Evolutionary conservation across 345 rosid species (phyloP), one percentile per base, ranked within the genome.

Genomic region (Microcos paniculata): DNA sequence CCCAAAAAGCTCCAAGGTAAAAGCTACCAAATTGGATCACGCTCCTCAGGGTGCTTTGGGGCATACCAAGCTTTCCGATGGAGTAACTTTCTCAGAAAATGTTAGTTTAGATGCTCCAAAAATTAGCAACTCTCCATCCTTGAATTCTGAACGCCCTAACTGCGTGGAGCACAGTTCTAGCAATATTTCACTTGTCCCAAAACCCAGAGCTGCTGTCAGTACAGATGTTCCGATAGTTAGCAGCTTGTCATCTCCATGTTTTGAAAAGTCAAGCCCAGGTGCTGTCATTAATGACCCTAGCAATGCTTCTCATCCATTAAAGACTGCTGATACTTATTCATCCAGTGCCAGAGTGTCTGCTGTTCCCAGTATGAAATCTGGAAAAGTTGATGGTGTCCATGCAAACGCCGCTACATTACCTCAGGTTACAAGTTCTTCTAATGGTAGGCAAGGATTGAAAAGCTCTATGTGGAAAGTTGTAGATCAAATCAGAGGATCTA

Each of bases 401-500:
- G 77, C 65, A 51, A 80, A 62, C 77, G 75, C 81, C 71, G 75
- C 89, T 42, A 66, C 72, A 58, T 51, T 77, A 48, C 30, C 82
- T 68, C 80, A 49, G 56, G 71, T 16, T 62, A 68, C 76, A 73
- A 82, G 77, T 55, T 67, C 89, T 66, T 55, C 85, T 46, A 84
- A 80, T 65, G 83, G 82, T 77, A 71, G 59, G 70, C 80, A 57
- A 76, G 87, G 90, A 24, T 62, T 90, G 79, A 90, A 89, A 84
- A 83, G 88, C 67, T 95, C 96, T 65, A 69, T 86, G 77, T 35
- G 68, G 81, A 92, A 86, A 81, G 92, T 81, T 79, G 92, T 84
- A 78, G 97, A 90, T 74, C 93, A 90, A 74, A 74, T 88, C 48
- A 87, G 85, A 81, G 90, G 89, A 62, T 84, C 94, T 35, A 87